Evolutionary conservation across 2,329 filamentous ascomycete species (phyloP).

Genomic region (Verticillium nubilum): DNA sequence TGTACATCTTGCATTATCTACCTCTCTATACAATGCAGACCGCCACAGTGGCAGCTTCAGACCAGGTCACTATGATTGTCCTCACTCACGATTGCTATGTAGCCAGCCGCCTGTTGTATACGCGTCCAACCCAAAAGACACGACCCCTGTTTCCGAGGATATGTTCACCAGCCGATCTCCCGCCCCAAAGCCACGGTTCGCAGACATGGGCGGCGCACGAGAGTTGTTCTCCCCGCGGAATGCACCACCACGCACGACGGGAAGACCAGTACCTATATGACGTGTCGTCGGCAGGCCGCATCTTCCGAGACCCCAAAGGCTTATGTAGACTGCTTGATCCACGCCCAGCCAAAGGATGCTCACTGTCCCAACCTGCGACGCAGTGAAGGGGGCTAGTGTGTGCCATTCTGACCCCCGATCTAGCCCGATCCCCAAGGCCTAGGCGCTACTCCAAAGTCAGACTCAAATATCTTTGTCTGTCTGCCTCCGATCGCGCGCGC

Average conservation of each 20-base stretch:
- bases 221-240: too few species aligned
- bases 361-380: neutral
- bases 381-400: too few species aligned
- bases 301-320: neutral
- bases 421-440: too few species aligned
- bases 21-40: neutral
- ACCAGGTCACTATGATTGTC: neutral
- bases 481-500: too few species aligned
- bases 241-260: neutral
- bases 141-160: too few species aligned
- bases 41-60: neutral
- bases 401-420: neutral
- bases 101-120: too few species aligned
- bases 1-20: neutral
- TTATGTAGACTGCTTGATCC: neutral
- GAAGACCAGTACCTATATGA: neutral
- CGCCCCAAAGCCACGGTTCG: too few species aligned
- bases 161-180: too few species aligned
- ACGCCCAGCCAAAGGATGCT: neutral
- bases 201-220: too few species aligned
- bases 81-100: too few species aligned
- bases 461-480: too few species aligned
- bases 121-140: too few species aligned
- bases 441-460: neutral
- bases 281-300: neutral